Evolutionary conservation across 106 monocot species (phyloP), one percentile per base, ranked within the genome.

Genomic region (Ottelia alismoides): DNA sequence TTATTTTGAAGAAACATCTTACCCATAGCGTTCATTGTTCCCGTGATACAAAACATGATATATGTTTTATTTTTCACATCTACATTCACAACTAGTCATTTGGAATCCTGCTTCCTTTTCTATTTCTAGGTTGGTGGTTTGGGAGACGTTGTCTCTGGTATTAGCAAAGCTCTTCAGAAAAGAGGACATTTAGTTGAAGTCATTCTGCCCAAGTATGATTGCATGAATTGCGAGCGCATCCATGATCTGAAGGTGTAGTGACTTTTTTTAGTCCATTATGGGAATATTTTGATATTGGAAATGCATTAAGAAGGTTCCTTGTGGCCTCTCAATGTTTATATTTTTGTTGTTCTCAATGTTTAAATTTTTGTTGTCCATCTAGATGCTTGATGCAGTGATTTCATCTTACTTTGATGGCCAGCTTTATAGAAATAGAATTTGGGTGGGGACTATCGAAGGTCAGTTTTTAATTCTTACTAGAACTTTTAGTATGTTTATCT

Each of bases 381-480:
- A 93, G 93, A 80, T 25, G 47, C 55, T 93, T 31, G 73, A 84
- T 78, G 71, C 65, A 17, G 55, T 53, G 26, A 30, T 93, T 30
- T 52, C 83, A 11, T 84, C 93, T 7, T 87, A 73, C 65, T 87
- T 93, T 75, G 93, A 87, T 72, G 93, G 93, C 10, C 69, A 74
- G 47, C 53, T 81, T 21, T 88, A 81, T 65, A 66, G 63, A 57
- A 93, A 93, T 60, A 84, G 84, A 70, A 75, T 93, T 59, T 93
- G 93, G 93, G 65, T 76, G 62, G 93, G 93, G 58, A 78, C 71
- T 68, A 78, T 93, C 65, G 93, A 88, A 84, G 90, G 89, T 83
- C 49, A 51, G 27, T 20, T 30, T 46, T 61, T 46, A 16, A 22
- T 27, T 58, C 9, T 25, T 2, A 12, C 25, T 62, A 16, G 1